These are phyloP conservation scores for Carex cristatella DNA, from an alignment of 176 grass and related monocot species.

Conservation along the genomic window DNA sequence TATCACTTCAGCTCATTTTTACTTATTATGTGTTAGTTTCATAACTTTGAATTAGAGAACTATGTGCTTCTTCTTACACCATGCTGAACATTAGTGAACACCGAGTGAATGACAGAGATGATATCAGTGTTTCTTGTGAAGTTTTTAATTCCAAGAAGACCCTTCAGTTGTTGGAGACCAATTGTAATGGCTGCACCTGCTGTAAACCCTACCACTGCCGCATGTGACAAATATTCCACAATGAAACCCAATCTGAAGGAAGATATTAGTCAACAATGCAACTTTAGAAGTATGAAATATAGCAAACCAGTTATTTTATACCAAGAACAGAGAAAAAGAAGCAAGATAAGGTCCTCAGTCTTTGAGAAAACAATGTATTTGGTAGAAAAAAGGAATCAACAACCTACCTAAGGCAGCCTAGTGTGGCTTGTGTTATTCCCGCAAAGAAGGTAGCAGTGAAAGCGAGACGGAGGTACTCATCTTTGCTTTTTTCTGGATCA, in stretches of 20 bases:
- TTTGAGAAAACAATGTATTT: background rate
- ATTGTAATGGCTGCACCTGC: constrained; percentile 68
- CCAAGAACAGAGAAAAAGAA: background rate
- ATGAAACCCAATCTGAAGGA: constrained; percentile 72
- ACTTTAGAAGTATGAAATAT: background rate
- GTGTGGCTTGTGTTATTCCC: constrained; percentile 50
- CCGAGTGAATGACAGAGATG: constrained; percentile 65
- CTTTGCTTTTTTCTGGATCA: constrained; percentile 30
- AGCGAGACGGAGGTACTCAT: constrained; percentile 45
- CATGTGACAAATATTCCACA: constrained; percentile 87
- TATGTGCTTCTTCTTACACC: constrained; percentile 39
- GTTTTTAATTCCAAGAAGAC: constrained; percentile 57
- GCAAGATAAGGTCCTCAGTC: background rate
- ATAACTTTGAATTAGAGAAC: background rate
- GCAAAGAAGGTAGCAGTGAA: constrained; percentile 79
- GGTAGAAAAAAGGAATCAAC: background rate
- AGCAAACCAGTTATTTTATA: background rate
- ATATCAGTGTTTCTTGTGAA: constrained; percentile 72
- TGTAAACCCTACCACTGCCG: constrained; percentile 81
- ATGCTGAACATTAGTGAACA: constrained; percentile 55
- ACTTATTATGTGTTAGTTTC: background rate
- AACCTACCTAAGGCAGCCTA: constrained; percentile 63
- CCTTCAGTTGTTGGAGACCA: constrained; percentile 80
- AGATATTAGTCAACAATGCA: background rate
- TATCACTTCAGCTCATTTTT: background rate